Evolutionary conservation across 75 land plant species (phyloP).

Genomic region (Adiantum capillusveneris): DNA sequence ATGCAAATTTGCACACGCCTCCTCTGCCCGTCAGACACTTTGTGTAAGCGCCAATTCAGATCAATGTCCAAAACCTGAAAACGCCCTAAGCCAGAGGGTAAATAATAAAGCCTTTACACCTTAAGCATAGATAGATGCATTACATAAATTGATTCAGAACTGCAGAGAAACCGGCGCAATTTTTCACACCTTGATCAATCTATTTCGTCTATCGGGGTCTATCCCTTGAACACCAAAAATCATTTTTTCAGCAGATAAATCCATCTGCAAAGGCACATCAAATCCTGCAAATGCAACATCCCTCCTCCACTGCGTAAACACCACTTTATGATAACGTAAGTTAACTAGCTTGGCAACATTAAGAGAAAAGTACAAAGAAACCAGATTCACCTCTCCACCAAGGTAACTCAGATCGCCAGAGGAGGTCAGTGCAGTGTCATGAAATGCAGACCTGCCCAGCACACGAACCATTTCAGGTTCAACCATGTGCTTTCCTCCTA

Average conservation of each 20-base stretch:
- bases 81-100: background rate
- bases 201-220: constrained; percentile 59
- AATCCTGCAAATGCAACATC: constrained; percentile 98
- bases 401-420: constrained; percentile 79
- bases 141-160: too few relatives aligned
- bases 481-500: constrained; percentile 99
- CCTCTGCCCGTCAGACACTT: constrained; percentile 91
- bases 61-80: constrained; percentile 76
- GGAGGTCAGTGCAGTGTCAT: constrained; percentile 73
- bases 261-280: constrained; percentile 94
- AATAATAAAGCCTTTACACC: too few relatives aligned
- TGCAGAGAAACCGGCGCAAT: too few relatives aligned
- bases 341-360: background rate
- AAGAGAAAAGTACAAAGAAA: background rate
- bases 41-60: constrained; percentile 91
- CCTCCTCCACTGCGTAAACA: constrained; percentile 76
- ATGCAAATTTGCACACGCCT: constrained; percentile 95
- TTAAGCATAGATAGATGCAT: background rate
- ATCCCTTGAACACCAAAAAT: constrained; percentile 77
- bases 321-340: background rate
- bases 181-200: constrained; percentile 51
- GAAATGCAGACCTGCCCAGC: constrained; percentile 89
- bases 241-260: constrained; percentile 94
- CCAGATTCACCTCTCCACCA: constrained; percentile 76
- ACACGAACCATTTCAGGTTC: constrained; percentile 82